phyloP scores from a whole-genome alignment of 352 stramenopile genomes.

The Albugo candida region DNA sequence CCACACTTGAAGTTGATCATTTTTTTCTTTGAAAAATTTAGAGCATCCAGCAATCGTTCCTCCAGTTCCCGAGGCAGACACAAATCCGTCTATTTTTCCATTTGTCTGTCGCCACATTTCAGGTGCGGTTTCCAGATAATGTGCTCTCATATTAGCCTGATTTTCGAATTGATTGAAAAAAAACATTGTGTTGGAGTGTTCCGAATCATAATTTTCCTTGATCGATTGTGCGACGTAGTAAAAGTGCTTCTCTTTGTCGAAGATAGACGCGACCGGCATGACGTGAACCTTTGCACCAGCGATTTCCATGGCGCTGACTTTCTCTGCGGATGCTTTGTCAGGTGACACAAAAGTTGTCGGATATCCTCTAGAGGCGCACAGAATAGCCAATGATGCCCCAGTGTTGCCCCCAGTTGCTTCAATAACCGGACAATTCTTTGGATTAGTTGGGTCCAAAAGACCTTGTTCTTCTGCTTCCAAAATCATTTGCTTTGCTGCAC shows the following conservation, averaged over 20 bases:
- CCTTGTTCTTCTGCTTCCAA: slow-evolving; percentile 80
- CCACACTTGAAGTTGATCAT: slow-evolving; percentile 75
- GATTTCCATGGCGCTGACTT: slow-evolving; percentile 51
- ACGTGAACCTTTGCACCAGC: slow-evolving; percentile 78
- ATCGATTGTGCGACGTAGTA: slow-evolving; percentile 48
- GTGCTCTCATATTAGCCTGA: slow-evolving; percentile 85
- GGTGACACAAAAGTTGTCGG: slow-evolving; percentile 93
- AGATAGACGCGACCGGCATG: slow-evolving; percentile 86
- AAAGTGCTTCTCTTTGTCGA: slow-evolving; percentile 92
- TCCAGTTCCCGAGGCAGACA: slow-evolving; percentile 93
- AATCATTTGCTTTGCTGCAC: slow-evolving; percentile 90
- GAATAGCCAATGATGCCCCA: slow-evolving; percentile 90
- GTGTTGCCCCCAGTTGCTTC: slow-evolving; percentile 96
- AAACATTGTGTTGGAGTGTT: slow-evolving; percentile 73
- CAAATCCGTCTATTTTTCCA: slow-evolving; percentile 89
- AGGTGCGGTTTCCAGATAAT: slow-evolving; percentile 87
- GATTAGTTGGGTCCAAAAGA: slow-evolving; percentile 26
- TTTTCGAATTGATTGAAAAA: slow-evolving; percentile 99
- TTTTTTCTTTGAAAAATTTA: slow-evolving; percentile 82
- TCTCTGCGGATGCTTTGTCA: slow-evolving; percentile 92
- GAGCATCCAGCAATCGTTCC: slow-evolving; percentile 94
- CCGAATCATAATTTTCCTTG: slow-evolving; percentile 75
- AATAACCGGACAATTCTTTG: slow-evolving; percentile 83
- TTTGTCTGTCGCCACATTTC: slow-evolving; percentile 91
- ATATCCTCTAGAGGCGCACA: slow-evolving; percentile 85